Base-by-base conservation (phyloP, 306 rosid genomes). In the Begonia peltatifolia region DNA sequence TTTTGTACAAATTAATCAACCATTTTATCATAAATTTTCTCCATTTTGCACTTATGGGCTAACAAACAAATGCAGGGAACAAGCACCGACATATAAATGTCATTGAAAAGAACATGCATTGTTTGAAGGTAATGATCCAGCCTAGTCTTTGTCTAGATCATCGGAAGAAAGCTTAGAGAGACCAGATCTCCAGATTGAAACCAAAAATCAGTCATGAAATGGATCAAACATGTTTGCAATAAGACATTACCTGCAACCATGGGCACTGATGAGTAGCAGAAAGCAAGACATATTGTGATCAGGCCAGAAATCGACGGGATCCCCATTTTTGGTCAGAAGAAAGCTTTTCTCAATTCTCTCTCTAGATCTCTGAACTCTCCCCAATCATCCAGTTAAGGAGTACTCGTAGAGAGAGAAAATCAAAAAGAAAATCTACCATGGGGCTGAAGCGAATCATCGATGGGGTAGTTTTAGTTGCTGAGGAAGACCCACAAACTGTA, bases 181-280 rank as follows among this genome's bases (percentile, higher is more conserved):
- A 67, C 59, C 66, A 59, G 64, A 63, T 56, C 54, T 63, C 47
- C 65, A 54, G 64, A 25, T 54, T 50, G 54, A 66, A 14, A 22
- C 58, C 52, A 30, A 52, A 25, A 65, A 47, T 52, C 52, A 63
- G 25, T 42, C 12, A 18, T 15, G 17, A 8, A 14, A 14, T 25
- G 42, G 9, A 46, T 6, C 54, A 47, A 38, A 61, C 55, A 49
- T 0, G 9, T 55, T 20, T 42, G 12, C 17, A 64, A 60, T 13
- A 57, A 71, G 67, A 55, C 68, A 36, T 58, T 82, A 89, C 97
- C 95, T 84, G 81, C 65, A 74, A 74, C 65, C 73, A 64, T 84
- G 73, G 57, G 71, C 68, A 71, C 58, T 55, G 73, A 72, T 38
- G 65, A 64, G 53, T 51, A 65, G 55, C 67, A 30, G 63, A 70